Percentiles rank a stretch among this genome's conserved stretches.
phyloP scores from a whole-genome alignment of 768 basidiomycete species.

The Russula vinacea region DNA sequence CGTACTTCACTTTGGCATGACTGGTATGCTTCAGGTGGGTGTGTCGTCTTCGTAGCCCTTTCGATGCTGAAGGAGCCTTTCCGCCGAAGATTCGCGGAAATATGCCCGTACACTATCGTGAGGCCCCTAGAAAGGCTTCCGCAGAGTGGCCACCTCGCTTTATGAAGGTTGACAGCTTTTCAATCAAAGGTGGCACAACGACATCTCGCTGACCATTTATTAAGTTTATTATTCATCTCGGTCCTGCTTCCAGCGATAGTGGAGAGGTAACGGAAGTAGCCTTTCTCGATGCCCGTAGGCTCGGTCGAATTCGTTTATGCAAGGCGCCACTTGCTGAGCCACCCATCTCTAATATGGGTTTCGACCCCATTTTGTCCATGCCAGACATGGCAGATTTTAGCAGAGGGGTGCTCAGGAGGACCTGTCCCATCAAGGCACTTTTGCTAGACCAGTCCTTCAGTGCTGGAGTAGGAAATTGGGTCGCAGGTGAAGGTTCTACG shows the following conservation, averaged over 20 bases:
- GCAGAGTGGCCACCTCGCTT: conserved; percentile 63
- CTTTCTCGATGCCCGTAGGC: conserved; percentile 67
- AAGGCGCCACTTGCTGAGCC: conserved; percentile 55
- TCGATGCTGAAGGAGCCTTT: conserved; percentile 5
- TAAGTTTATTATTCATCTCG: conserved; percentile 63
- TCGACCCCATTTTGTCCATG: conserved; percentile 74
- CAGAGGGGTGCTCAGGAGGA: conserved; percentile 47
- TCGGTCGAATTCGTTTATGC: conserved; percentile 67
- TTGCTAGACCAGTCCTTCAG: conserved; percentile 76
- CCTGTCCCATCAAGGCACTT: conserved; percentile 70
- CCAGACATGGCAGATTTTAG: conserved; percentile 54
- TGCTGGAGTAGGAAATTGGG: conserved; percentile 81
- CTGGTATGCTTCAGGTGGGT: conserved; percentile 69
- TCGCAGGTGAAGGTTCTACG: conserved; percentile 51
- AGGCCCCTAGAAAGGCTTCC: conserved; percentile 41
- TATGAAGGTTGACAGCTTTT: conserved; percentile 48
- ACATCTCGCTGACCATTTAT: not conserved
- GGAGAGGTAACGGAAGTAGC: conserved; percentile 50
- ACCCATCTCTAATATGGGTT: conserved; percentile 69
- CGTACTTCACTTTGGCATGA: conserved; percentile 83
- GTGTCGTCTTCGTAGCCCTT: not conserved
- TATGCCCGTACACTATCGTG: conserved; percentile 49
- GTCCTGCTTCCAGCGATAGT: conserved; percentile 31
- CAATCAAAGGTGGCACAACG: not conserved
- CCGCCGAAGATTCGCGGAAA: conserved; percentile 48